phyloP scores from a whole-genome alignment of 2,329 filamentous ascomycete genomes.

The Geosmithia flava region DNA sequence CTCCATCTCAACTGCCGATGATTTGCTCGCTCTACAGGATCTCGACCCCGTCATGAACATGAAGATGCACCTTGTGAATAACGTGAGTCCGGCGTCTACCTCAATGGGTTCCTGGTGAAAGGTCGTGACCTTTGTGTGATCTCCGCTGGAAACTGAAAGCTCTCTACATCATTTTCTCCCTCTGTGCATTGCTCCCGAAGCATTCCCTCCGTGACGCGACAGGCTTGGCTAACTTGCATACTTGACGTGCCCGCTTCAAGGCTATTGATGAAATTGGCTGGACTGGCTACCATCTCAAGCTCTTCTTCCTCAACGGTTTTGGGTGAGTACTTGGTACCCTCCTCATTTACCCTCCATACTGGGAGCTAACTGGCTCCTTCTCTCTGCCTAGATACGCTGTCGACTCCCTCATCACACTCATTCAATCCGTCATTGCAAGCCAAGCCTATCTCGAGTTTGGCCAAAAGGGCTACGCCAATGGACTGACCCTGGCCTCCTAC shows the following conservation, averaged over 20 bases:
- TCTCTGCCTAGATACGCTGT: constrained; percentile 26
- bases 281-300: constrained; percentile 45
- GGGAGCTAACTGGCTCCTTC: neutral
- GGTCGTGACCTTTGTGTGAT: neutral
- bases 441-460: constrained; percentile 49
- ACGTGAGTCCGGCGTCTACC: constrained; percentile 28
- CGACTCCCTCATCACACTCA: constrained; percentile 32
- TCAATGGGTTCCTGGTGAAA: neutral
- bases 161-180: no score
- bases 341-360: neutral
- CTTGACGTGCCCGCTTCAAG: constrained; percentile 8
- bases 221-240: no score
- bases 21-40: constrained; percentile 44
- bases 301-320: constrained; percentile 51
- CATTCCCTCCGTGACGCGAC: neutral
- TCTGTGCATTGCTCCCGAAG: neutral
- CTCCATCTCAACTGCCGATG: constrained; percentile 18
- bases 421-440: constrained; percentile 50
- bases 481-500: constrained; percentile 50
- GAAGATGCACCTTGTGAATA: constrained; percentile 60
- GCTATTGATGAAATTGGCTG: constrained; percentile 48
- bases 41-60: constrained; percentile 48
- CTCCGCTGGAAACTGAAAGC: no score
- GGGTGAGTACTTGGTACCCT: constrained; percentile 18
- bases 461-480: constrained; percentile 37